Percentiles rank a stretch among this genome's conserved stretches.
Conservation (phyloP, 1,284 basidiomycete genomes). For the Peniophora sp. region DNA sequence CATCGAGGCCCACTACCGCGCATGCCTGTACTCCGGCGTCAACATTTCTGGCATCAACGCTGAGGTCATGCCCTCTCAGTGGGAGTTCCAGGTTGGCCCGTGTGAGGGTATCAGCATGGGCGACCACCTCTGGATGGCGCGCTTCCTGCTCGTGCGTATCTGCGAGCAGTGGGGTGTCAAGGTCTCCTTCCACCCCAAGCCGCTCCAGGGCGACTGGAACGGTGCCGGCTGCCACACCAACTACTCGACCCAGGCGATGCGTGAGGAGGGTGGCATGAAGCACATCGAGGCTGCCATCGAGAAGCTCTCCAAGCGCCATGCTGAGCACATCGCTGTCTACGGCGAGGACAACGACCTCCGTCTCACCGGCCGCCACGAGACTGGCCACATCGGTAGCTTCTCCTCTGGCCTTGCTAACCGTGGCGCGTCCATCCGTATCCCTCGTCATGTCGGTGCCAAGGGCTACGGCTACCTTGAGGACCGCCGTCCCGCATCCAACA, state of each 20-base stretch:
- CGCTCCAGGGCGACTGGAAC: conserved; percentile 98
- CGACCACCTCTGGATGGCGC: conserved; percentile 97
- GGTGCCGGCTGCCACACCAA: conserved; percentile 97
- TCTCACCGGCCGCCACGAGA: conserved; percentile 94
- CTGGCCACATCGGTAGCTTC: conserved; percentile 90
- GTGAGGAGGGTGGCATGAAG: conserved; percentile 91
- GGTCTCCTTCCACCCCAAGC: conserved; percentile 99
- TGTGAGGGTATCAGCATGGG: conserved; percentile 98
- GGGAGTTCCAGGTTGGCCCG: conserved; percentile 99
- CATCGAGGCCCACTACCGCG: conserved; percentile 98
- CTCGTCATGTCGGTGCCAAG: conserved; percentile 85
- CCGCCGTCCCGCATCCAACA: conserved; percentile 95
- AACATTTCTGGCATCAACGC: conserved; percentile 99
- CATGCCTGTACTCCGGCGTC: conserved; percentile 94
- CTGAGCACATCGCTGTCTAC: conserved; percentile 94
- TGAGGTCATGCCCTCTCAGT: conserved; percentile 99
- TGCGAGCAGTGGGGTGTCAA: conserved; percentile 99
- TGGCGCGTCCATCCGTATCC: conserved; percentile 93
- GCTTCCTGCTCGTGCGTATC: conserved; percentile 87
- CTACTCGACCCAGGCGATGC: conserved; percentile 90
- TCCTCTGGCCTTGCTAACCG: conserved; percentile 96
- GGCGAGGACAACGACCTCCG: conserved; percentile 95
- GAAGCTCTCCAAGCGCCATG: conserved; percentile 78
- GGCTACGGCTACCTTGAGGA: conserved; percentile 97
- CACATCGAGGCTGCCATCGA: conserved; percentile 90